A percentile compares a stretch with the other conserved stretches of the same genome.
Conservation (phyloP, 352 stramenopile genomes). For the Pythium grandisporangium region DNA sequence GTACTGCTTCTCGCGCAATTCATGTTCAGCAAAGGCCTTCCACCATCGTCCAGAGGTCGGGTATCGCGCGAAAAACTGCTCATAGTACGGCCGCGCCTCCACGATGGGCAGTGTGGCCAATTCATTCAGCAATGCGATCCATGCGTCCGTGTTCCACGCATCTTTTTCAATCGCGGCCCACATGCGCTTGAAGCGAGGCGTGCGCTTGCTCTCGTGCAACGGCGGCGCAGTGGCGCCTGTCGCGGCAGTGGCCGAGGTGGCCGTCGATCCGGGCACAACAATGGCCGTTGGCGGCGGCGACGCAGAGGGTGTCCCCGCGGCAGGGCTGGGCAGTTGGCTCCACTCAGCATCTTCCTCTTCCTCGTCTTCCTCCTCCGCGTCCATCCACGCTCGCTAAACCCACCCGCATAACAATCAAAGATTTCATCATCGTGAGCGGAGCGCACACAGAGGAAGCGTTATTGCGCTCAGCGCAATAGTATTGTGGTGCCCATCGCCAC, state of each 20-base stretch:
- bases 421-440: too few species aligned
- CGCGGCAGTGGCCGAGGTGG: constrained; percentile 2
- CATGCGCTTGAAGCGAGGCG: constrained; percentile 58
- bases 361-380: constrained; percentile 63
- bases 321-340: constrained; percentile 26
- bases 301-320: background rate
- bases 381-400: constrained; percentile 65
- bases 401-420: background rate
- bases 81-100: constrained; percentile 68
- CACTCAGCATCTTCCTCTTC: constrained; percentile 78
- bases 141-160: constrained; percentile 67
- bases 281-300: background rate
- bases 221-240: constrained; percentile 7
- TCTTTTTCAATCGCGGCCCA: constrained; percentile 41
- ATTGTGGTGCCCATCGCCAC: background rate
- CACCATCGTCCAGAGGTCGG: constrained; percentile 80
- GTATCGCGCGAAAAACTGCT: constrained; percentile 61
- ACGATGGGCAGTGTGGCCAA: constrained; percentile 51
- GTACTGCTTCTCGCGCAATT: constrained; percentile 78
- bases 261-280: constrained; percentile 2
- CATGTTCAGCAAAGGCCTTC: constrained; percentile 82
- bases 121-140: constrained; percentile 74
- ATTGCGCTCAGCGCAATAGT: too few species aligned
- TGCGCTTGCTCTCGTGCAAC: constrained; percentile 15
- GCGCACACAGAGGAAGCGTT: too few species aligned